Percentiles rank a stretch among this genome's conserved stretches.
These are phyloP conservation scores for Microsporum audouinii DNA, from an alignment of 2,329 filamentous ascomycete genomes.

Conservation along the genomic window DNA sequence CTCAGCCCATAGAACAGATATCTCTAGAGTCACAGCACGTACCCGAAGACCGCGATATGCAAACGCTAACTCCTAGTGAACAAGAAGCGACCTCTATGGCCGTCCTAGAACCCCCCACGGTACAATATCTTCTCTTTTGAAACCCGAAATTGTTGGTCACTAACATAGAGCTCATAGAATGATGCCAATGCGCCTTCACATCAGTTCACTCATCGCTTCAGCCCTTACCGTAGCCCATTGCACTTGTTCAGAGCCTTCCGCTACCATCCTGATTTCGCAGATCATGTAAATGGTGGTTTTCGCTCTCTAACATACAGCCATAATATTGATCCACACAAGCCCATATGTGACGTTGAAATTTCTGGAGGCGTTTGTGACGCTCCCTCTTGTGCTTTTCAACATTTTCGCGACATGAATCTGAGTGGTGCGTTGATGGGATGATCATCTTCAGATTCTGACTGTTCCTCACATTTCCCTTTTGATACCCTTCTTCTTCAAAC, in stretches of 20 bases:
- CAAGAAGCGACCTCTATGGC: conserved; percentile 21
- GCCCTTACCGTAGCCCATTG: conserved; percentile 73
- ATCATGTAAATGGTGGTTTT: conserved; percentile 62
- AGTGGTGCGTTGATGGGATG: conserved; percentile 55
- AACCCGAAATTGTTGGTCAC: not conserved
- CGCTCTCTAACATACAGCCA: conserved; percentile 90
- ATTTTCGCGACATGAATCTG: conserved; percentile 62
- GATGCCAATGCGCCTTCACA: conserved; percentile 14
- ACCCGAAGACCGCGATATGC: conserved; percentile 18
- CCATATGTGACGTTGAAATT: conserved; percentile 66
- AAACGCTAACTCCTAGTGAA: conserved; percentile 24
- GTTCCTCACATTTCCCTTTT: not conserved
- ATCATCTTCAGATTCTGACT: conserved; percentile 14
- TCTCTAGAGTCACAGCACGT: conserved; percentile 17
- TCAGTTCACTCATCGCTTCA: conserved; percentile 28
- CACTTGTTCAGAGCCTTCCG: conserved; percentile 76
- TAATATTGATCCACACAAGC: conserved; percentile 63
- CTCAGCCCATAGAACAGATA: conserved; percentile 21
- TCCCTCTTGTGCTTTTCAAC: conserved; percentile 61
- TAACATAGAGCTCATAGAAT: not conserved
- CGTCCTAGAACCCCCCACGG: conserved; percentile 19
- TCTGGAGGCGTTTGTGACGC: conserved; percentile 63
- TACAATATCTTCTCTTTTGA: not conserved
- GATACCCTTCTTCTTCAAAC: conserved; percentile 1
- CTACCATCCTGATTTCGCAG: conserved; percentile 67